Conservation (phyloP, 768 basidiomycete genomes). For the Inosperma sp. region DNA sequence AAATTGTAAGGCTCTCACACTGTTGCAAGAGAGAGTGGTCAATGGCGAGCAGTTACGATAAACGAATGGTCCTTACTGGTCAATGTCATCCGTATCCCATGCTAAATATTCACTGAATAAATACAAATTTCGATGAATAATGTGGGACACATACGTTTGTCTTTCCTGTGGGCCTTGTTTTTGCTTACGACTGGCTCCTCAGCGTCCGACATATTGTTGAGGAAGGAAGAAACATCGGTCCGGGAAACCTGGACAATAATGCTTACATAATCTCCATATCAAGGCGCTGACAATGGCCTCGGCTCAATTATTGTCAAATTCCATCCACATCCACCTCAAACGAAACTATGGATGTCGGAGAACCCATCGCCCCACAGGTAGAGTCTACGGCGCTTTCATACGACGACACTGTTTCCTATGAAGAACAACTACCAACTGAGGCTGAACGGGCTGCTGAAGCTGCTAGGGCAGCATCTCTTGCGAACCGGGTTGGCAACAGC, state of each 20-base stretch:
- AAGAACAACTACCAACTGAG: slow-evolving; percentile 47
- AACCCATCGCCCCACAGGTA: slow-evolving; percentile 19
- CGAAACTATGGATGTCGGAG: slow-evolving; percentile 2
- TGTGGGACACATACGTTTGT: slow-evolving; percentile 69
- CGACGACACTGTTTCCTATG: slow-evolving; percentile 52
- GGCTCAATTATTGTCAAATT: background rate
- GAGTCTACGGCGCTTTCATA: slow-evolving; percentile 41
- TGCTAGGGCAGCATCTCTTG: slow-evolving; percentile 40
- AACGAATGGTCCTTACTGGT: slow-evolving; percentile 65
- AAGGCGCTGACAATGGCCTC: background rate
- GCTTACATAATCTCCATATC: slow-evolving; percentile 7
- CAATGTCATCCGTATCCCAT: slow-evolving; percentile 99
- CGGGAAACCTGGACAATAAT: background rate
- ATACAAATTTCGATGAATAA: background rate
- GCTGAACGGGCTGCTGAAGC: slow-evolving; percentile 23
- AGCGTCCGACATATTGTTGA: slow-evolving; percentile 37
- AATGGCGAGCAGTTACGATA: background rate
- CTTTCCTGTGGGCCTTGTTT: slow-evolving; percentile 88
- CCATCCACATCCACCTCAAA: background rate
- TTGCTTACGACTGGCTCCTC: slow-evolving; percentile 56
- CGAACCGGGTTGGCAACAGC: slow-evolving; percentile 62
- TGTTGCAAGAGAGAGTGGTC: slow-evolving; percentile 25
- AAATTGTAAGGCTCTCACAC: slow-evolving; percentile 31
- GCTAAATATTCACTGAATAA: slow-evolving; percentile 45
- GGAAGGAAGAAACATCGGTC: slow-evolving; percentile 5